A percentile compares a stretch with the other conserved stretches of the same genome.
phyloP scores from a whole-genome alignment of 2,329 filamentous ascomycete genomes.

The Salinomyces thailandicus region DNA sequence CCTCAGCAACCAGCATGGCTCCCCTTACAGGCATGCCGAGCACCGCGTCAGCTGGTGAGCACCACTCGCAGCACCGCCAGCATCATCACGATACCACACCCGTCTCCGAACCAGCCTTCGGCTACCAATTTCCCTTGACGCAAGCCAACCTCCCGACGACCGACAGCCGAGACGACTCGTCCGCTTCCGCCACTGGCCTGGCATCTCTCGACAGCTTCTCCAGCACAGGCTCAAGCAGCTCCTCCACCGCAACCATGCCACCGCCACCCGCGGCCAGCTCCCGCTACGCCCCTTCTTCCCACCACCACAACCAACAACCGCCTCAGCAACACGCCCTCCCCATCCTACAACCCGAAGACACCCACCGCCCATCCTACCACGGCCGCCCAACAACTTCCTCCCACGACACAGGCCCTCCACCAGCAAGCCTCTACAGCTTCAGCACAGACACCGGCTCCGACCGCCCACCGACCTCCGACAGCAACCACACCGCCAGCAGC shows the following conservation, averaged over 20 bases:
- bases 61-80: not conserved
- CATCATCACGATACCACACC: not conserved
- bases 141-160: conserved; percentile 8
- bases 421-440: conserved; percentile 20
- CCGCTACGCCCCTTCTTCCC: conserved; percentile 6
- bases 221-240: conserved; percentile 8
- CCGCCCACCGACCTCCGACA: conserved; percentile 8
- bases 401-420: conserved; percentile 8
- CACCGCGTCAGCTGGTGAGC: not conserved
- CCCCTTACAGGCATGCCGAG: not conserved
- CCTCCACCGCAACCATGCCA: conserved; percentile 14
- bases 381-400: conserved; percentile 10
- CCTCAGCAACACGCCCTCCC: conserved; percentile 4
- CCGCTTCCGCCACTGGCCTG: conserved; percentile 4
- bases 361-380: not conserved
- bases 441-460: conserved; percentile 11
- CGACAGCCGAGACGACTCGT: conserved; percentile 17
- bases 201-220: conserved; percentile 1
- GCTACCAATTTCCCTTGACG: conserved; percentile 19
- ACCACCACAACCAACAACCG: not conserved
- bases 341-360: conserved; percentile 3
- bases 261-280: conserved; percentile 10
- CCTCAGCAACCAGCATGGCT: not conserved
- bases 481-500: conserved; percentile 5
- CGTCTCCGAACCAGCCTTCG: conserved; percentile 13